These are phyloP conservation scores for Melanogaster broomeanus DNA, from an alignment of 768 basidiomycete genomes.

Conservation along the genomic window DNA sequence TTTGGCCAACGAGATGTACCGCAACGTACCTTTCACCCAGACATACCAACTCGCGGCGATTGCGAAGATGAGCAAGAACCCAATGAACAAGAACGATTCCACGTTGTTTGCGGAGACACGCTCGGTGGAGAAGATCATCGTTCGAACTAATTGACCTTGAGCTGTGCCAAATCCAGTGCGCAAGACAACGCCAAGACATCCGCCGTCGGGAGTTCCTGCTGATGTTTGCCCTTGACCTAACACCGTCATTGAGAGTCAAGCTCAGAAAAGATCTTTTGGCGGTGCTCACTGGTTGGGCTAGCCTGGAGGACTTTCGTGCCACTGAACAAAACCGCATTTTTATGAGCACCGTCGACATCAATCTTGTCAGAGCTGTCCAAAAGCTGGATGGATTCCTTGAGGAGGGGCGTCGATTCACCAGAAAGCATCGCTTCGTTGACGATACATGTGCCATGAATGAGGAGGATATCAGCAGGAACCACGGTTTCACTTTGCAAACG, in stretches of 20 bases:
- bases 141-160: slow-evolving; percentile 95
- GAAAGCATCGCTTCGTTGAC: slow-evolving; percentile 99
- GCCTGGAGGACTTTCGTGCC: slow-evolving; percentile 98
- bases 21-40: slow-evolving; percentile 82
- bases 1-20: neutral
- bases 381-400: slow-evolving; percentile 94
- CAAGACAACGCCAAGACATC: slow-evolving; percentile 89
- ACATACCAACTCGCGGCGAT: slow-evolving; percentile 98
- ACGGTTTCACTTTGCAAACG: slow-evolving; percentile 79
- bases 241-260: neutral
- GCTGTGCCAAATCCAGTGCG: slow-evolving; percentile 97
- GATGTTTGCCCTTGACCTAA: slow-evolving; percentile 36
- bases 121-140: slow-evolving; percentile 99
- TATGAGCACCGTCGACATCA: slow-evolving; percentile 85
- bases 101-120: slow-evolving; percentile 95
- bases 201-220: slow-evolving; percentile 82
- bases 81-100: slow-evolving; percentile 97
- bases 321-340: slow-evolving; percentile 87
- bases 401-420: slow-evolving; percentile 94
- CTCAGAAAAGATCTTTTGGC: neutral
- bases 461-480: slow-evolving; percentile 90
- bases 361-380: slow-evolving; percentile 72
- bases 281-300: slow-evolving; percentile 39
- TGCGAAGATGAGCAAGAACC: slow-evolving; percentile 95
- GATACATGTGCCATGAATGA: slow-evolving; percentile 91